These are phyloP conservation scores for Penicillium frequentans DNA, from an alignment of 2,329 filamentous ascomycete genomes.

Conservation along the genomic window DNA sequence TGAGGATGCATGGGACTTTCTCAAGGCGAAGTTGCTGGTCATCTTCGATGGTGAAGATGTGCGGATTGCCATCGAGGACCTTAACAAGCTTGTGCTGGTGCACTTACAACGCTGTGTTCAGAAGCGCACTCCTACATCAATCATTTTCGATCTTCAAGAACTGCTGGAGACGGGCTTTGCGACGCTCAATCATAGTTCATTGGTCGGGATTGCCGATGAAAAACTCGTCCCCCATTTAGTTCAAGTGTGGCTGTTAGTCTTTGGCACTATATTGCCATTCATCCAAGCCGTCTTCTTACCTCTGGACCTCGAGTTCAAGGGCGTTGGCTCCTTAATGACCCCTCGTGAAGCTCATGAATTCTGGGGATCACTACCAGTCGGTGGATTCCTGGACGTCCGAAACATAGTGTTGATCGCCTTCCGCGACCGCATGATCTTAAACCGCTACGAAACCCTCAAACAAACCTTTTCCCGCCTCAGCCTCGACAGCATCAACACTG, in stretches of 20 bases:
- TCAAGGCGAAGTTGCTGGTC: conserved; percentile 63
- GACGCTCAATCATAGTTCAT: conserved; percentile 73
- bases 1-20: conserved; percentile 66
- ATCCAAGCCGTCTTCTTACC: conserved; percentile 94
- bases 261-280: conserved; percentile 86
- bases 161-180: conserved; percentile 72
- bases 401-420: conserved; percentile 84
- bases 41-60: conserved; percentile 67
- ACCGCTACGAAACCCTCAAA: conserved; percentile 84
- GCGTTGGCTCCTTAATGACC: conserved; percentile 75
- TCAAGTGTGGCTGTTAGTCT: conserved; percentile 91
- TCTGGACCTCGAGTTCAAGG: conserved; percentile 88
- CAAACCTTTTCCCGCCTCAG: conserved; percentile 86
- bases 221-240: conserved; percentile 86
- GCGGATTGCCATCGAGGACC: conserved; percentile 64
- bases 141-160: conserved; percentile 64
- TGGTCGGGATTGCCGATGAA: conserved; percentile 78
- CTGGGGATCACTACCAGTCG: conserved; percentile 64
- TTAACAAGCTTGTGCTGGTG: conserved; percentile 63
- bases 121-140: conserved; percentile 56
- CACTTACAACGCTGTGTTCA: conserved; percentile 65
- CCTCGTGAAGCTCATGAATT: conserved; percentile 81
- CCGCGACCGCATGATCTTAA: conserved; percentile 83
- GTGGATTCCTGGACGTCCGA: conserved; percentile 76
- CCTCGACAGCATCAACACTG: conserved; percentile 70